Conservation (phyloP, 73 alveolate genomes). For the Tetrahymena thermophila region DNA sequence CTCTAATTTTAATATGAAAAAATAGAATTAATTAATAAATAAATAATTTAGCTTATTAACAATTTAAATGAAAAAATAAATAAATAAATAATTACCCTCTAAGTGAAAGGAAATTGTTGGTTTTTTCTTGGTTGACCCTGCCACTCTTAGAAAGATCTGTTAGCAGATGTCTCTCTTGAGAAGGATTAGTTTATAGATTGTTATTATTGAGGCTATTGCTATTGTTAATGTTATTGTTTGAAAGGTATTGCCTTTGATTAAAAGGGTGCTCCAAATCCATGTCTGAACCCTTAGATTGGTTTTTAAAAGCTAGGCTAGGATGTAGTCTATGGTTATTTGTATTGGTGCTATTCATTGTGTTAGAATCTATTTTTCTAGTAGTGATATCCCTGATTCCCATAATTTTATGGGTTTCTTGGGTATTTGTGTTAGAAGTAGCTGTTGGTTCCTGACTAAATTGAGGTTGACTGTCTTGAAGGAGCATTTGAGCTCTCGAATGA, state of each 20-base stretch:
- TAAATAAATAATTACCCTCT: neutral
- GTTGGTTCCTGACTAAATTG: neutral
- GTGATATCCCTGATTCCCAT: neutral
- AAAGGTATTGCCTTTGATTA: neutral
- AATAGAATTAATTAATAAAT: neutral
- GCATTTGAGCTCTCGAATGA: neutral
- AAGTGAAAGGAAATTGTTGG: neutral
- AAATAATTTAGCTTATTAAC: neutral
- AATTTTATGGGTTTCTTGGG: neutral
- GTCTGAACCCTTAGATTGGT: neutral
- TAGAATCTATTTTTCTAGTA: neutral
- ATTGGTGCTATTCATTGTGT: neutral
- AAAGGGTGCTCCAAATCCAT: neutral
- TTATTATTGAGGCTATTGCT: neutral
- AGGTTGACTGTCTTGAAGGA: neutral
- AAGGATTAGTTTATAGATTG: neutral
- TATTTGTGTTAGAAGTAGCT: neutral
- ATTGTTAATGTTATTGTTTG: neutral
- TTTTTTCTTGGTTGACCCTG: neutral
- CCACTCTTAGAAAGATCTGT: slow-evolving; percentile 1
- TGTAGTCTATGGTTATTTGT: neutral
- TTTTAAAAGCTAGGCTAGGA: slow-evolving; percentile 1
- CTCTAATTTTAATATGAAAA: neutral
- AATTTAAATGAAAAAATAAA: neutral
- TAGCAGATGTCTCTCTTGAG: neutral